These are phyloP conservation scores for Canavalia ensiformis DNA, from an alignment of 306 rosid species.

Conservation along the genomic window DNA sequence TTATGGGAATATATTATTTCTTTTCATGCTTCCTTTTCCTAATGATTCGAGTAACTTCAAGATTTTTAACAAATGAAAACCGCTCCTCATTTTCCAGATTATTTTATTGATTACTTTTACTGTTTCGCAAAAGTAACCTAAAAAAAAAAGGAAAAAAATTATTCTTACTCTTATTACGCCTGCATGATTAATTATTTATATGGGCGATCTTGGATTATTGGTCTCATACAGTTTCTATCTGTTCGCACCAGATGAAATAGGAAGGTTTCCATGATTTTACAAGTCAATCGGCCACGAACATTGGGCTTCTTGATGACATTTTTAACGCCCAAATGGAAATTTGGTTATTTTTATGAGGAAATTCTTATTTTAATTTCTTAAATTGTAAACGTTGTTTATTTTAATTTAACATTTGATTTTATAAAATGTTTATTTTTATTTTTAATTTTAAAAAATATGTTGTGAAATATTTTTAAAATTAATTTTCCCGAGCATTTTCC, in stretches of 20 bases:
- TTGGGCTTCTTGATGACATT: too few species aligned
- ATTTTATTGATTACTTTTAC: conserved; percentile 2
- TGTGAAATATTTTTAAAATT: too few species aligned
- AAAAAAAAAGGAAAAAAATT: background rate
- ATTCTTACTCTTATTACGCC: background rate
- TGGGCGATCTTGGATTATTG: background rate
- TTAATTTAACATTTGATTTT: too few species aligned
- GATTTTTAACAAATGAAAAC: background rate
- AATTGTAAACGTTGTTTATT: too few species aligned
- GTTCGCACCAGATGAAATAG: background rate
- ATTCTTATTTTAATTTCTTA: too few species aligned
- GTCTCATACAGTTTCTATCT: background rate
- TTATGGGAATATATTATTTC: background rate
- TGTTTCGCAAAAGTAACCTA: background rate
- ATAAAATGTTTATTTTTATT: too few species aligned
- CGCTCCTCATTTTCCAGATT: background rate
- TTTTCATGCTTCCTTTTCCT: background rate
- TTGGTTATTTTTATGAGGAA: too few species aligned
- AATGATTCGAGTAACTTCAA: background rate
- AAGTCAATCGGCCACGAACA: too few species aligned
- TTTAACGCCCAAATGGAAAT: too few species aligned
- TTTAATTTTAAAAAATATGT: too few species aligned
- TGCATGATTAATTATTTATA: background rate
- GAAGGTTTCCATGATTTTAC: background rate
- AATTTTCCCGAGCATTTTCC: too few species aligned